Conservation (phyloP, 495 filamentous ascomycete genomes). For the Penicillium bialowiezense region DNA sequence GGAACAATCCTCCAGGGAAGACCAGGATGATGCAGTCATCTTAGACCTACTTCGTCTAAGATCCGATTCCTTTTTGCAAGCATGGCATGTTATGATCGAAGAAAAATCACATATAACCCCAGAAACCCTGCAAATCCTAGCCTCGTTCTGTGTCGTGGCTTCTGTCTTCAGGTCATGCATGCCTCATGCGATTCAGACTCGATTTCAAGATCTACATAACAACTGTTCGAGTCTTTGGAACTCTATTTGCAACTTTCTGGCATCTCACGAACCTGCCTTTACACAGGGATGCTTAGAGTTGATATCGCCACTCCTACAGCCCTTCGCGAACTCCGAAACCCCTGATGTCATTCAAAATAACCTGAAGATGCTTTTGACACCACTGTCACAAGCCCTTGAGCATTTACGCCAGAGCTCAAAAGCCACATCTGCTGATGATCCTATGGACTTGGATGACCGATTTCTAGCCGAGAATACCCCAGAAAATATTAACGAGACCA, state of each 20-base stretch:
- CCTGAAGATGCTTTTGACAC: slow-evolving; percentile 25
- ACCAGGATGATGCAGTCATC: slow-evolving; percentile 40
- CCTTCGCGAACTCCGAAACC: slow-evolving; percentile 11
- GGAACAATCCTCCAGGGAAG: slow-evolving; percentile 24
- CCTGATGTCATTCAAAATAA: slow-evolving; percentile 14
- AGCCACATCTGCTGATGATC: slow-evolving; percentile 36
- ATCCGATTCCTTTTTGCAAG: slow-evolving; percentile 41
- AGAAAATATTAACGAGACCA: slow-evolving; percentile 14
- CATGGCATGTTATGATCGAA: slow-evolving; percentile 39
- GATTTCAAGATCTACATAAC: slow-evolving; percentile 27
- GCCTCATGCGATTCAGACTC: slow-evolving; percentile 25
- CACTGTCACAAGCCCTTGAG: slow-evolving; percentile 42
- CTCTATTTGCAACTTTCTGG: slow-evolving; percentile 33
- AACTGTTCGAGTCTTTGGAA: slow-evolving; percentile 35
- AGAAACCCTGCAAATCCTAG: slow-evolving; percentile 46
- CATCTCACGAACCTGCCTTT: slow-evolving; percentile 22
- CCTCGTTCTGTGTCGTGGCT: slow-evolving; percentile 41
- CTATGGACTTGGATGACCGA: slow-evolving; percentile 78
- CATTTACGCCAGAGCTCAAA: slow-evolving; percentile 31
- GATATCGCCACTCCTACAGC: slow-evolving; percentile 31
- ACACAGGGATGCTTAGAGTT: slow-evolving; percentile 35
- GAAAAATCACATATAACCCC: slow-evolving; percentile 43
- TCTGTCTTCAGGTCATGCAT: slow-evolving; percentile 34
- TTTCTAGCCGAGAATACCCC: slow-evolving; percentile 57
- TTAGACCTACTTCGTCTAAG: slow-evolving; percentile 46